phyloP scores from a whole-genome alignment of 495 filamentous ascomycete species.

The Podospora pseudocomata region DNA sequence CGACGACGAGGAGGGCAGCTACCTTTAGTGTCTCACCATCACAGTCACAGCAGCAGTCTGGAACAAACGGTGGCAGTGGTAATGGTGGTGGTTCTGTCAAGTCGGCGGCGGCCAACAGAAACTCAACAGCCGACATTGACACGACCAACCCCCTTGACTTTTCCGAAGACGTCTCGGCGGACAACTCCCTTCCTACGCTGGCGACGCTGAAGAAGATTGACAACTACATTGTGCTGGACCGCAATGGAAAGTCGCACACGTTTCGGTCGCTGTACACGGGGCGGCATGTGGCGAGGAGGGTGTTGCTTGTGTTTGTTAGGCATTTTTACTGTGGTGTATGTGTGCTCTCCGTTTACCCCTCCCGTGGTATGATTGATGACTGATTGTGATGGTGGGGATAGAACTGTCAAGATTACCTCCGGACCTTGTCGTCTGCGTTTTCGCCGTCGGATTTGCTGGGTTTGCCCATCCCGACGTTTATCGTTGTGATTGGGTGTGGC shows the following conservation, averaged over 20 bases:
- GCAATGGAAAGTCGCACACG: constrained; percentile 55
- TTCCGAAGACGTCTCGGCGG: constrained; percentile 44
- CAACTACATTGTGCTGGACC: constrained; percentile 60
- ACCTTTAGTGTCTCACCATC: neutral
- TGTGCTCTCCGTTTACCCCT: neutral
- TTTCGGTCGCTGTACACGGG: constrained; percentile 69
- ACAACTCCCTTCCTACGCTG: constrained; percentile 51
- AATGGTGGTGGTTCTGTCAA: neutral
- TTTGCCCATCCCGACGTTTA: constrained; percentile 57
- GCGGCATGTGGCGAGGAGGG: constrained; percentile 49
- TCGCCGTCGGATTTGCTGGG: constrained; percentile 52
- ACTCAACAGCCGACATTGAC: neutral
- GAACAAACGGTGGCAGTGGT: neutral
- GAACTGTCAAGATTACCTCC: constrained; percentile 74
- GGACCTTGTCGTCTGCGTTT: constrained; percentile 56
- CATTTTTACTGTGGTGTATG: constrained; percentile 85
- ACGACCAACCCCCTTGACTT: constrained; percentile 39
- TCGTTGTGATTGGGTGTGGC: constrained; percentile 77
- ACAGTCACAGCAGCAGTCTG: neutral
- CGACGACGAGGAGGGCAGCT: neutral
- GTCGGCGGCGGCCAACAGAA: neutral
- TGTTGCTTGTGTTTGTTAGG: constrained; percentile 76
- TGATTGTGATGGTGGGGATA: constrained; percentile 22
- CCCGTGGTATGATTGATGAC: no score
- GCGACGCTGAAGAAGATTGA: constrained; percentile 50